A percentile compares a stretch with the other conserved stretches of the same genome.
phyloP scores from a whole-genome alignment of 495 filamentous ascomycete genomes.

The Penicillium waksmanii region DNA sequence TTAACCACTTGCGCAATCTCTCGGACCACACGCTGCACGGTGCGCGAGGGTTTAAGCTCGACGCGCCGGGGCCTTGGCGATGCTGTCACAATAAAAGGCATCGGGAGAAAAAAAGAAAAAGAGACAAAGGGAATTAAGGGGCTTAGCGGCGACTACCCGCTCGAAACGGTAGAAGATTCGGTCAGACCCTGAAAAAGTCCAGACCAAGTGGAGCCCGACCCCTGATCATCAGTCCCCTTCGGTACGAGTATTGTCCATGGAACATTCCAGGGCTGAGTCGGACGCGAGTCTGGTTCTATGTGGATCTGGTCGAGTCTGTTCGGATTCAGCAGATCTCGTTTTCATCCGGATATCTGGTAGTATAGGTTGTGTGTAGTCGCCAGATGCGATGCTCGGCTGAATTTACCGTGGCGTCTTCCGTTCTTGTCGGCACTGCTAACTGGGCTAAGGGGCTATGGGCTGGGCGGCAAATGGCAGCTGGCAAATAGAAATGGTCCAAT shows the following conservation, averaged over 20 bases:
- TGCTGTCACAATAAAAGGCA: constrained; percentile 17
- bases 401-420: no score
- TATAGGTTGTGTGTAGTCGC: no score
- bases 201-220: constrained; percentile 11
- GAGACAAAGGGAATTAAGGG: background rate
- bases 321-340: no score
- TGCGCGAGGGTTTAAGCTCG: constrained; percentile 21
- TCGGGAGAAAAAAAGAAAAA: constrained; percentile 2
- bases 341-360: no score
- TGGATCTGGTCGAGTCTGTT: background rate
- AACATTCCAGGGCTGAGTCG: constrained; percentile 5
- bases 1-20: background rate
- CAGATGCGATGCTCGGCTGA: no score
- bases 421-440: background rate
- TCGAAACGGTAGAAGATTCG: constrained; percentile 1
- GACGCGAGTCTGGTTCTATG: constrained; percentile 3
- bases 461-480: background rate
- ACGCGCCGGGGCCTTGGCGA: constrained; percentile 22
- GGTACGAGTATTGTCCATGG: background rate
- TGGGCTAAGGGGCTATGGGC: background rate
- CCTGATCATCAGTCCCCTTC: constrained; percentile 23
- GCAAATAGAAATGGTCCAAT: background rate
- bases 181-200: constrained; percentile 29
- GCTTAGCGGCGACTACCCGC: constrained; percentile 5
- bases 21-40: constrained; percentile 2